Base-by-base conservation (phyloP, 192 early-diverging fungal species). In the Glomus cerebriforme region DNA sequence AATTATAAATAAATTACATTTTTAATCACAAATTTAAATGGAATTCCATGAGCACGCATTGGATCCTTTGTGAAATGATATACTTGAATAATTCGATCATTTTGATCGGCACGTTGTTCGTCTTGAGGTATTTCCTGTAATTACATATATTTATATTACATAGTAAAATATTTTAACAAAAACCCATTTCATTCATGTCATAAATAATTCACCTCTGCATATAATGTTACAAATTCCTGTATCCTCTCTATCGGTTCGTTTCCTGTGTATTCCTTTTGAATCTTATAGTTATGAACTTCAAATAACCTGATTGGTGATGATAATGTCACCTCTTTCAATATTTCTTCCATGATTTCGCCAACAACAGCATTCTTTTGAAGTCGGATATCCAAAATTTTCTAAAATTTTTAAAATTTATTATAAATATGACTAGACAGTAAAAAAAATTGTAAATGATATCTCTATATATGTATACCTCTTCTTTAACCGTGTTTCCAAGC, bases 21-120 rank as follows among this genome's bases (percentile, higher is more conserved):
- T 34, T 84, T 87, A 39, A 95, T 79, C 37, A 90, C 79, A 74
- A 98, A 93, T 73, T 84, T 84, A 85, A 99, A 97, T 24, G 97
- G 97, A 43, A 95, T 85, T 58, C 95, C 89, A 82, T 98, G 95
- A 7, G 87, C 80, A 39, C 90, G 88, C 13, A 65, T 45, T 15
- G 91, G 83, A 32, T 95, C 93, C 75, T 91, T 90, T 63, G 87
- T 84, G 82, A 92, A 97, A 81, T 97, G 35, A 31, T 88, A 86
- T 58, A 90, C 92, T 74, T 81, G 81, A 6, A 97, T 78, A n/a
- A 88, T 58, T 10, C 59, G 31, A 54, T 89, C 86, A 19, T 82
- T 77, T 26, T 80, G 65, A 15, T 77, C 82, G 84, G 88, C 27
- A 87, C 79, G 69, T 80, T 97, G 34, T 43, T 88, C 87, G 45